Percentiles rank a stretch among this genome's conserved stretches.
These are phyloP conservation scores for Arachis hypogaea DNA, from an alignment of 306 rosid species.

Conservation along the genomic window DNA sequence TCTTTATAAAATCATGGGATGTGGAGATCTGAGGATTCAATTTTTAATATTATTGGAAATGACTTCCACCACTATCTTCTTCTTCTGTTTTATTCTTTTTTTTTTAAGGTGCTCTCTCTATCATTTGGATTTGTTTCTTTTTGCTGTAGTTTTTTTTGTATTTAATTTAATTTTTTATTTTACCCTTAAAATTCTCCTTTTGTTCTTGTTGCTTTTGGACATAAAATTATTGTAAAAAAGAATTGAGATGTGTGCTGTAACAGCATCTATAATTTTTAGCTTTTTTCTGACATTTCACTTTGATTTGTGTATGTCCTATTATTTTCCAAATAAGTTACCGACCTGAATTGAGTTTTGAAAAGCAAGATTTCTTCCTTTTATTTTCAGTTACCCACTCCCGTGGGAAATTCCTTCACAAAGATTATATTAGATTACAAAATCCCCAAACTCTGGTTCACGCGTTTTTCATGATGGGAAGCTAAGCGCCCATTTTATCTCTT, in stretches of 20 bases:
- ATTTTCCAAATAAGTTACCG: conserved; percentile 49
- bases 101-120: neutral
- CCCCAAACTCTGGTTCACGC: conserved; percentile 46
- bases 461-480: conserved; percentile 38
- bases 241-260: neutral
- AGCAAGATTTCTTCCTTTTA: conserved; percentile 41
- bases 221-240: conserved; percentile 29
- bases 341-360: conserved; percentile 45
- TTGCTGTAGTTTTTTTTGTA: conserved; percentile 15
- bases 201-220: conserved; percentile 9
- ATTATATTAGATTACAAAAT: conserved; percentile 25
- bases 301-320: conserved; percentile 44
- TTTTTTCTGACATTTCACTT: conserved; percentile 48
- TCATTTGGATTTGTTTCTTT: conserved; percentile 34
- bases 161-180: conserved; percentile 11
- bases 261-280: conserved; percentile 39
- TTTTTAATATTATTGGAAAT: conserved; percentile 27
- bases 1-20: neutral
- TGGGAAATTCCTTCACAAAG: conserved; percentile 10
- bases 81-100: neutral
- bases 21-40: conserved; percentile 44
- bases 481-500: neutral
- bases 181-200: neutral
- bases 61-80: conserved; percentile 26
- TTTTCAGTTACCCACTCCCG: conserved; percentile 41